phyloP scores from a whole-genome alignment of 148 eudicot species.

The Vaccinium darrowii region DNA sequence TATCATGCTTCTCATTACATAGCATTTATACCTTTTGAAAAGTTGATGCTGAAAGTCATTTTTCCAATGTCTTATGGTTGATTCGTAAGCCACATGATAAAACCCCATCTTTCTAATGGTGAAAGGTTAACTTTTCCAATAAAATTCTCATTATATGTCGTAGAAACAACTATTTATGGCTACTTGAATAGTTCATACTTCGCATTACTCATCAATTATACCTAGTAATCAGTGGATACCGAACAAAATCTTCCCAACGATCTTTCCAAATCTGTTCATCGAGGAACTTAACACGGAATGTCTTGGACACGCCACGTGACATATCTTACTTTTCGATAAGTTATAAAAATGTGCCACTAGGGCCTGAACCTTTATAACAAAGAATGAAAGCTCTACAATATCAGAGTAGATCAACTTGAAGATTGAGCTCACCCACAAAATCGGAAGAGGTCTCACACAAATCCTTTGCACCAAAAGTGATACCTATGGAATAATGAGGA shows the following conservation, averaged over 20 bases:
- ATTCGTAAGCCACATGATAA: neutral
- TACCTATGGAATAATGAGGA: neutral
- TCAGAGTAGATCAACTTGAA: neutral
- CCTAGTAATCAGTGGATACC: neutral
- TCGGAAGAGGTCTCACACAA: neutral
- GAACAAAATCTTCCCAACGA: neutral
- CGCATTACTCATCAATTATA: neutral
- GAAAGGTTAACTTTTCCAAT: neutral
- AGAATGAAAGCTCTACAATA: neutral
- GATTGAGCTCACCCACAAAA: neutral
- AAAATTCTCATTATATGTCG: neutral
- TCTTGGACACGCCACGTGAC: neutral
- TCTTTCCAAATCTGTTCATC: neutral
- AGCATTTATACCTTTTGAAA: neutral
- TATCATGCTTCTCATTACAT: neutral
- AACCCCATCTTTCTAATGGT: neutral
- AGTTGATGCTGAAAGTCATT: neutral
- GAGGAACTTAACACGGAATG: neutral
- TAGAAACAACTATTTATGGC: neutral
- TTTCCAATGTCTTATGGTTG: neutral
- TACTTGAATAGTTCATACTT: neutral
- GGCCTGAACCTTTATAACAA: neutral
- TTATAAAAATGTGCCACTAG: neutral
- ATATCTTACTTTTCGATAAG: neutral
- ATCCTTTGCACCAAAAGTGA: neutral